Evolutionary conservation across 1,284 basidiomycete species (phyloP).

Genomic region (Pterula multifida): DNA sequence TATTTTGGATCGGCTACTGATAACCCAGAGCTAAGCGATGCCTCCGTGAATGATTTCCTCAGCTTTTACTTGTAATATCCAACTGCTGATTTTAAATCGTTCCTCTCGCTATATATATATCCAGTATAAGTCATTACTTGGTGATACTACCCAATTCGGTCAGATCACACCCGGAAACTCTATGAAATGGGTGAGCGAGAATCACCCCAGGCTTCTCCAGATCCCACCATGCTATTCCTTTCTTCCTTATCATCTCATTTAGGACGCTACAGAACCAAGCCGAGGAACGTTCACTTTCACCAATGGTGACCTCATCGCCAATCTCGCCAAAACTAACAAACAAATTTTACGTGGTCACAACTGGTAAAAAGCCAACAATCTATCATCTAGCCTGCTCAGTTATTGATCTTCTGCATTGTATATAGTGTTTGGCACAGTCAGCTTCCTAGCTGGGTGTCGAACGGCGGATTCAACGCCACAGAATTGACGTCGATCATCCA

Average conservation of each 20-base stretch:
- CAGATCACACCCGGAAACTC: slow-evolving; percentile 42
- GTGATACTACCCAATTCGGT: slow-evolving; percentile 31
- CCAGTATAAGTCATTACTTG: slow-evolving; percentile 17
- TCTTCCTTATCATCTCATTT: not conserved
- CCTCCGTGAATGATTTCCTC: slow-evolving; percentile 22
- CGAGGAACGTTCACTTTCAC: slow-evolving; percentile 18
- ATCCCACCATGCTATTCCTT: no score
- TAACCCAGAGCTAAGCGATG: slow-evolving; percentile 37
- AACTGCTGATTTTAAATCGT: not conserved
- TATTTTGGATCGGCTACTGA: slow-evolving; percentile 55
- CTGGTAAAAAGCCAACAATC: not conserved
- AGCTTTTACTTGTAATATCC: not conserved
- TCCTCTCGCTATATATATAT: no score
- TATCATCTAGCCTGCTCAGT: not conserved
- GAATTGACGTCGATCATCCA: slow-evolving; percentile 31
- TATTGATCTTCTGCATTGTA: slow-evolving; percentile 18
- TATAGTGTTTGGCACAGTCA: slow-evolving; percentile 48
- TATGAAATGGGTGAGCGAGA: slow-evolving; percentile 47
- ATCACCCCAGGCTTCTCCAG: not conserved
- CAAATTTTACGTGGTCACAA: slow-evolving; percentile 27
- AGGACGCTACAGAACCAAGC: slow-evolving; percentile 15
- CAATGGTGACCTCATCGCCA: slow-evolving; percentile 14
- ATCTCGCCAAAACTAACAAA: slow-evolving; percentile 30
- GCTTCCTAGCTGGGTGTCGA: slow-evolving; percentile 37
- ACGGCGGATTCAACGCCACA: slow-evolving; percentile 23